Evolutionary conservation across 2,329 filamentous ascomycete species (phyloP).

Genomic region (Mycosphaerella sp.): DNA sequence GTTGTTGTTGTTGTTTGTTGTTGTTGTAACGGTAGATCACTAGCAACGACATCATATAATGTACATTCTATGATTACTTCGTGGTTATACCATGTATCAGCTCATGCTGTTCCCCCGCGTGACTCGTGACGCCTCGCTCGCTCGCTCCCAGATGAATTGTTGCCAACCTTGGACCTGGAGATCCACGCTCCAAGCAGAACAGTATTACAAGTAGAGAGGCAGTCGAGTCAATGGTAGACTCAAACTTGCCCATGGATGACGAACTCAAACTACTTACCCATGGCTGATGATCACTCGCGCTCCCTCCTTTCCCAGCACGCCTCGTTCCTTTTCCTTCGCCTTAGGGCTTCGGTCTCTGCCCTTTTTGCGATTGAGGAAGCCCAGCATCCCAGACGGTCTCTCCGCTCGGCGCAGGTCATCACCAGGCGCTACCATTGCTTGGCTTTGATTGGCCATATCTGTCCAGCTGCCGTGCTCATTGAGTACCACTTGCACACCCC

Average conservation of each 20-base stretch:
- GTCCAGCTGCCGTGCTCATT: constrained; percentile 89
- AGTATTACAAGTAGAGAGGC: background rate
- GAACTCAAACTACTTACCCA: constrained; percentile 23
- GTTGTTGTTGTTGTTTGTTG: background rate
- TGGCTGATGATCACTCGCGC: constrained; percentile 54
- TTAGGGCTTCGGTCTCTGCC: constrained; percentile 87
- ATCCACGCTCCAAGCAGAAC: background rate
- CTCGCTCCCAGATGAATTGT: background rate
- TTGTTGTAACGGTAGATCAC: background rate
- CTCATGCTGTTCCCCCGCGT: background rate
- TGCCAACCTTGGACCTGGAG: background rate
- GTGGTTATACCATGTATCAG: background rate
- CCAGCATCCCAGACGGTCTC: constrained; percentile 74
- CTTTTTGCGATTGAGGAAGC: constrained; percentile 83
- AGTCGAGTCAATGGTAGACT: background rate
- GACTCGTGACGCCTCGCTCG: background rate
- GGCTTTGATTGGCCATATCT: constrained; percentile 77
- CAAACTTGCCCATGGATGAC: constrained; percentile 29
- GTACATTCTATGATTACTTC: background rate
- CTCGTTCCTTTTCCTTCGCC: constrained; percentile 69
- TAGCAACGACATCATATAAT: background rate
- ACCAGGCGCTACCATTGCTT: constrained; percentile 53
- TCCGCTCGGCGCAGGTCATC: constrained; percentile 43
- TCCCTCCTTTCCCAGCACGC: constrained; percentile 90
- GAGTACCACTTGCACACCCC: constrained; percentile 84